Conservation (phyloP, 2,329 filamentous ascomycete genomes). For the Colletotrichum karsti region DNA sequence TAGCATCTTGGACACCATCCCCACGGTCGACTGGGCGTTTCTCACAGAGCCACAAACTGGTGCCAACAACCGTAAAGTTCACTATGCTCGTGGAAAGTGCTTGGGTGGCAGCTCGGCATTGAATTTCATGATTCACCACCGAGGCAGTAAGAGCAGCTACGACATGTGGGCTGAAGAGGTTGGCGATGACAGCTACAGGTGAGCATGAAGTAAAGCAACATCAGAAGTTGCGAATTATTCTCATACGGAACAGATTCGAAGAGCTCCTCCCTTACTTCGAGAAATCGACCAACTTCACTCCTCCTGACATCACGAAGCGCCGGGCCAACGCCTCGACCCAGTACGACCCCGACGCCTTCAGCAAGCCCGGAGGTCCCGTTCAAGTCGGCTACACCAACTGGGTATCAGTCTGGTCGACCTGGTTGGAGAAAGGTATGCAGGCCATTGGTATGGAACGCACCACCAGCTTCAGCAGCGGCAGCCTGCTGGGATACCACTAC, state of each 20-base stretch:
- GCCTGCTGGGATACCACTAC: slow-evolving; percentile 48
- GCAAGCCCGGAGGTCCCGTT: slow-evolving; percentile 37
- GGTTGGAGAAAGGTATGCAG: slow-evolving; percentile 41
- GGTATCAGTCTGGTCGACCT: slow-evolving; percentile 32
- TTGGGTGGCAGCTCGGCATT: slow-evolving; percentile 39
- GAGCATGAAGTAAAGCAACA: slow-evolving; percentile 11
- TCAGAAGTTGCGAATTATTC: no score
- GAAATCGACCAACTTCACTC: slow-evolving; percentile 40
- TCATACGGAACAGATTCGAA: slow-evolving; percentile 17
- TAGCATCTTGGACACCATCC: slow-evolving; percentile 23
- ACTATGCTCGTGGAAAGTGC: slow-evolving; percentile 46
- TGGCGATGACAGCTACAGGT: slow-evolving; percentile 38
- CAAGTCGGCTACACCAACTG: slow-evolving; percentile 36
- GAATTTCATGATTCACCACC: slow-evolving; percentile 39
- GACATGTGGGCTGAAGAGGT: slow-evolving; percentile 41
- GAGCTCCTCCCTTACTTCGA: slow-evolving; percentile 41
- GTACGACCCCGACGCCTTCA: slow-evolving; percentile 33
- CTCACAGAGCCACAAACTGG: slow-evolving; percentile 35
- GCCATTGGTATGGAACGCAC: slow-evolving; percentile 46
- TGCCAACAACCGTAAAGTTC: slow-evolving; percentile 36
- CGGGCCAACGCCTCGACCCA: slow-evolving; percentile 32
- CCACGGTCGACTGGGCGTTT: slow-evolving; percentile 40
- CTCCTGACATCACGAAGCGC: slow-evolving; percentile 30
- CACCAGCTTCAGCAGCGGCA: slow-evolving; percentile 49
- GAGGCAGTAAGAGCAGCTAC: slow-evolving; percentile 33